Evolutionary conservation across 2,329 filamentous ascomycete genomes (phyloP), one percentile per base, ranked within the genome.

Genomic region (Pochonia chlamydosporia): DNA sequence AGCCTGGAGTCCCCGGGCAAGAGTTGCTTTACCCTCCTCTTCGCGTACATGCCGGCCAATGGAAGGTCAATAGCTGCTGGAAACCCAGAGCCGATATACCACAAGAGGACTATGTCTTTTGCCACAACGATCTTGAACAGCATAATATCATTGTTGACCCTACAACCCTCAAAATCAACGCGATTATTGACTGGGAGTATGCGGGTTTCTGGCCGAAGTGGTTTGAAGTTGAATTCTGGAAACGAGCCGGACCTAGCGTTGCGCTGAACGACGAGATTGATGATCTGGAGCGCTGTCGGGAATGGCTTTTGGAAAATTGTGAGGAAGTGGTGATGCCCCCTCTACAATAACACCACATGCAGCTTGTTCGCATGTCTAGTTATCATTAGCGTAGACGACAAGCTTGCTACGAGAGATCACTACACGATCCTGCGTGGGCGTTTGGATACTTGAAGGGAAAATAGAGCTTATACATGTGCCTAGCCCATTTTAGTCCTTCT

Each of bases 181-280:
- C 60, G 9, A 63, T 66, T 26, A 53, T 67, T 24, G 64, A 66
- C 40, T 67, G 64, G 64, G 64, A 68, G 48, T 64, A 59, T 46
- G 59, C 56, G 2, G 64, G 63, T 3, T 66, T 63, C 52, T 66
- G 51, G 48, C 54, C 52, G 25, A 40, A 49, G 9, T 54, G 53
- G 54, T 58, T 58, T 28, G 50, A 56, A 30, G 24, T n/a, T 20
- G 43, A 43, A 21, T 56, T 47, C 18, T 57, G 51, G 50, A 45
- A 47, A 46, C 48, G 51, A 14, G 20, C 24, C 7, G 54, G 54
- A 11, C 49, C 49, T 9, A 49, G 51, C 33, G 42, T 11, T n/a
- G 30, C 49, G 18, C 46, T 54, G 2, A 46, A 52, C 9, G 49
- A 47, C 10, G 49, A 52, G 24, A 37, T 31, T 14, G 36, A 47